Evolutionary conservation across 495 filamentous ascomycete species (phyloP).

Genomic region (Xylaria bambusicola): DNA sequence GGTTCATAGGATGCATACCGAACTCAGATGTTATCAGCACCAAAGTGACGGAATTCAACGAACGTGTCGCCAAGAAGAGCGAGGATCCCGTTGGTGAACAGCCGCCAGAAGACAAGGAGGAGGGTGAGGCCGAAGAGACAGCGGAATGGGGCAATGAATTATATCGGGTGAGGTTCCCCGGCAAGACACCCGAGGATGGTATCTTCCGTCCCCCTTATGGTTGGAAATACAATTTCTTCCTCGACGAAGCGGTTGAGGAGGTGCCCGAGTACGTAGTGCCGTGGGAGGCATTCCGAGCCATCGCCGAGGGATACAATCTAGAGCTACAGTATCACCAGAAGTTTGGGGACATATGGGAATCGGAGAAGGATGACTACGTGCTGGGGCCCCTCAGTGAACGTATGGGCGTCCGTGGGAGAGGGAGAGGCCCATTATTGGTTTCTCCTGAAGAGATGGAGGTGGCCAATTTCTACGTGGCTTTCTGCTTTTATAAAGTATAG

Average conservation of each 20-base stretch:
- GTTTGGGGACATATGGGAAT: conserved; percentile 87
- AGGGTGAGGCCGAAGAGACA: conserved; percentile 54
- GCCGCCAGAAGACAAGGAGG: conserved; percentile 42
- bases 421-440: conserved; percentile 66
- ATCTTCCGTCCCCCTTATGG: conserved; percentile 93
- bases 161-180: conserved; percentile 85
- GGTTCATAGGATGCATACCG: conserved; percentile 90
- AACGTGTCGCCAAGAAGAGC: conserved; percentile 54
- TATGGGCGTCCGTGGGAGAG: conserved; percentile 84
- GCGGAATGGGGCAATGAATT: conserved; percentile 91
- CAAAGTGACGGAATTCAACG: conserved; percentile 63
- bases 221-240: conserved; percentile 95
- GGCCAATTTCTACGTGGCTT: conserved; percentile 85
- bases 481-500: conserved; percentile 92
- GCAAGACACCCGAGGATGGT: conserved; percentile 73
- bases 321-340: conserved; percentile 89
- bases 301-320: conserved; percentile 95
- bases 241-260: conserved; percentile 93
- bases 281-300: conserved; percentile 92
- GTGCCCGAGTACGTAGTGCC: conserved; percentile 98
- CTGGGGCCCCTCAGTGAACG: conserved; percentile 83
- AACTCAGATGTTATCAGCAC: conserved; percentile 84
- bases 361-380: conserved; percentile 78
- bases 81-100: conserved; percentile 29
- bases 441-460: conserved; percentile 85